Base-by-base conservation (phyloP, 805 yeast genomes). In the Candida ovalis region DNA sequence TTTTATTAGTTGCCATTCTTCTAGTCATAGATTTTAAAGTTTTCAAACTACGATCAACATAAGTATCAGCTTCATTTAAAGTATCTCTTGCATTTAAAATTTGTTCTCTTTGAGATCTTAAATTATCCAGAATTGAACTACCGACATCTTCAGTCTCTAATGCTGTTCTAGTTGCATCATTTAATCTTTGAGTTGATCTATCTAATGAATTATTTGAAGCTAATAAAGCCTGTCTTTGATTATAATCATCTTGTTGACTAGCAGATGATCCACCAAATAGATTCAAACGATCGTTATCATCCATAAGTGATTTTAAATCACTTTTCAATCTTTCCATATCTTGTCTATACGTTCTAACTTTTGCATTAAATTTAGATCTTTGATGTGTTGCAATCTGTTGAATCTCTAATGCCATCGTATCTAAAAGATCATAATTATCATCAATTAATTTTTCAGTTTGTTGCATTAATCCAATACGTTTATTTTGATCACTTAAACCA, bases 71-170 rank as follows among this genome's bases (percentile, higher is more conserved):
- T 53, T 90, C 92, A 68, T 79, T 78, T 44, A 94, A 72, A 0
- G 96, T 88, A 58, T 86, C 87, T 66, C 97, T 80, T 21, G 96
- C 81, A 58, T 91, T 89, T 46, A 81, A 72, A 40, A 94, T 79
- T 61, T 95, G 97, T 61, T 94, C 99, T 49, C 99, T 75, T 70
- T 94, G 99, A 23, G 96, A 84, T 51, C 97, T 77, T 55, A 94
- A 72, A 63, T 92, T 96, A 58, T 82, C 82, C 69, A 94, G 76
- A 45, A 94, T 94, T 55, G 86, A 85, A 13, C 97, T 88, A 1
- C 99, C 99, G 44, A 94, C 82, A 28, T 76, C 75, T 67, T 94
- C 99, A 0, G 99, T 90, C 58, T 94, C 99, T 45, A 86, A 73
- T 6, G 98, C 99, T 2, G 90, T 75, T 56, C 97, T 76, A 53